Base-by-base conservation (phyloP, 306 rosid species). In the Fagus sylvatica region DNA sequence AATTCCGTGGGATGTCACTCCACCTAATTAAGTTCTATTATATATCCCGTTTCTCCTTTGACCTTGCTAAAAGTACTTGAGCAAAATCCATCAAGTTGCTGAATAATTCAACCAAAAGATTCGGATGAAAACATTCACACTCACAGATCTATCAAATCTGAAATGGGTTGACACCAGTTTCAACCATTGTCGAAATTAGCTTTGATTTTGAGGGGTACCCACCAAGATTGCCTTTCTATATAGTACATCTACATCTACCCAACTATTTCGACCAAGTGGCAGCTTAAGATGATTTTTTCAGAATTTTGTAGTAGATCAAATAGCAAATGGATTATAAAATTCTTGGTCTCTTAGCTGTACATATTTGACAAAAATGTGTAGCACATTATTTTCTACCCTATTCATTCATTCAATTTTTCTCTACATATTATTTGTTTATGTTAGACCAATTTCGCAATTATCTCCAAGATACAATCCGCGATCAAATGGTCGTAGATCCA, bases 251-350 rank as follows among this genome's bases (percentile, higher is more conserved):
- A 8, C 51, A 12, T 46, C 15, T 46, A 0, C 4, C 51, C 51
- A 46, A 10, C 59, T 53, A 43, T 5, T 10, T 43, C 49, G 9
- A 5, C 49, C 49, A 43, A 43, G 49, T 37, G 41, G 56, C 76
- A 60, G 41, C 68, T 2, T 61, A 53, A 43, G 74, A 67, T 56
- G 46, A 42, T 53, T n/a, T 17, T 6, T 4, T 16, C 59, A 15
- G 4, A 19, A 16, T 53, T 1, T 53, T 53, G 3, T n/a, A 53
- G 59, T n/a, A 17, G n/a, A 17, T 80, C 75, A 80, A 61, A 22
- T 57, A 66, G 39, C 82, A 74, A 73, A 40, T 42, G 39, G 16
- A 74, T 22, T 13, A 6, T 60, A 60, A 39, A 40, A 51, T 62
- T 53, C 59, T 53, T 53, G 28, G 22, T 53, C 15, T 53, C 59